phyloP scores from a whole-genome alignment of 1,139 yeast species.

The Candida tetrigidarum region DNA sequence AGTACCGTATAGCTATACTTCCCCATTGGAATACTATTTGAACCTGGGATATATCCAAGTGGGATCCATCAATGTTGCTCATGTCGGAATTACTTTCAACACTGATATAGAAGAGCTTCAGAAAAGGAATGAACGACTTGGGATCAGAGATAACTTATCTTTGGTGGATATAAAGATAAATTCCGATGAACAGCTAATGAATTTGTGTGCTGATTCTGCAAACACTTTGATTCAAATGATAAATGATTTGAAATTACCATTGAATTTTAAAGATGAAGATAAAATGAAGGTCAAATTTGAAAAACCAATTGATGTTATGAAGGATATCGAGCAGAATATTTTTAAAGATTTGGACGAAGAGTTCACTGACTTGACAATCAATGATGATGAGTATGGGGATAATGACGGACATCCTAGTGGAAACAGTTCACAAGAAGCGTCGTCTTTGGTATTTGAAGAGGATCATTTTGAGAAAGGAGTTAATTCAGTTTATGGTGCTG shows the following conservation, averaged over 20 bases:
- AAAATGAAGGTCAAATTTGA: slow-evolving; percentile 49
- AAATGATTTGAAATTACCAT: slow-evolving; percentile 73
- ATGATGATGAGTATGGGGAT: too few species aligned
- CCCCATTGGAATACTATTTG: slow-evolving; percentile 19
- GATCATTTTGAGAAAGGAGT: slow-evolving; percentile 17
- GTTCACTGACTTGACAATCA: slow-evolving; percentile 15
- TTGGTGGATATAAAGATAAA: slow-evolving; percentile 49
- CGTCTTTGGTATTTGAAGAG: slow-evolving; percentile 15
- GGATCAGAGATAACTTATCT: slow-evolving; percentile 27
- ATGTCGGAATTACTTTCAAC: slow-evolving; percentile 43
- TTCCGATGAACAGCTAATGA: slow-evolving; percentile 53
- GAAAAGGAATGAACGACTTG: slow-evolving; percentile 24
- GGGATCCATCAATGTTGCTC: slow-evolving; percentile 47
- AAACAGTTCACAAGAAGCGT: slow-evolving; percentile 13
- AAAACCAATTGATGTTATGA: slow-evolving; percentile 49
- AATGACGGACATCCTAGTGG: slow-evolving; percentile 11
- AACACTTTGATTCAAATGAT: slow-evolving; percentile 69
- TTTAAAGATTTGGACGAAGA: slow-evolving; percentile 16
- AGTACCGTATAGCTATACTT: slow-evolving; percentile 18
- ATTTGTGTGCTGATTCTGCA: slow-evolving; percentile 85
- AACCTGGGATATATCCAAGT: slow-evolving; percentile 47
- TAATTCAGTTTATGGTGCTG: slow-evolving; percentile 4
- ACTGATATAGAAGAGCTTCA: slow-evolving; percentile 27
- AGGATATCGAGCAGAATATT: slow-evolving; percentile 42
- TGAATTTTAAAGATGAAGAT: slow-evolving; percentile 58